Evolutionary conservation across 495 filamentous ascomycete species (phyloP), one percentile per base, ranked within the genome.

Genomic region (Venustampulla echinocandica): DNA sequence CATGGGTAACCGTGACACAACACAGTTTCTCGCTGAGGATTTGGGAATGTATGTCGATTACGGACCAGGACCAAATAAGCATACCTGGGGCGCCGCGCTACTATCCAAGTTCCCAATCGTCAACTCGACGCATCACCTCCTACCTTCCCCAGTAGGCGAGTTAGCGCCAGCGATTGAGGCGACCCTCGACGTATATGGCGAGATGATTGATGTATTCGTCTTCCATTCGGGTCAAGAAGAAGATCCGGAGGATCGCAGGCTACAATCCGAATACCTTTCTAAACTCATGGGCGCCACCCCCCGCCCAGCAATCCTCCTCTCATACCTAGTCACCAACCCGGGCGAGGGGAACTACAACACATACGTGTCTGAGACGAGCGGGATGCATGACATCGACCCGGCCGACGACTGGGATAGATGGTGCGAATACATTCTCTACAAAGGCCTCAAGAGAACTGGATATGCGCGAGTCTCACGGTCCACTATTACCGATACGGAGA

Each of bases 211-310:
- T 55, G 86, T 97, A 4, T 84, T 96, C 44, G 92, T 99, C 43
- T 99, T 99, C 79, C 93, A 99, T 67, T 97, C 92, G 10, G 93
- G 93, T 15, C 93, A 99, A 60, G 93, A 99, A 64, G 93, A 99
- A 63, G 93, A 99, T 55, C 81, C 81, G 0, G 90, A 97, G 56
- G 93, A 99, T 56, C 81, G 93, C 47, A 78, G 87, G 18, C 76
- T 92, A 38, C 93, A 99, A 69, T 73, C 79, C 2, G 80, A 89
- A 61, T 96, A 95, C 58, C 72, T 99, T 10, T 75, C 92, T 2
- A 76, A 87, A 44, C 65, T 97, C 42, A 97, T 97, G 93, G 85
- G 84, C 35, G 76, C 74, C 38, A 83, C 84, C 10, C 70, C 80
- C 1, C 81, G 92, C 11, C 93, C 93, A 22, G 69, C 84, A 42